phyloP scores from a whole-genome alignment of 1,284 basidiomycete species.

The Microstroma glucosiphilum region DNA sequence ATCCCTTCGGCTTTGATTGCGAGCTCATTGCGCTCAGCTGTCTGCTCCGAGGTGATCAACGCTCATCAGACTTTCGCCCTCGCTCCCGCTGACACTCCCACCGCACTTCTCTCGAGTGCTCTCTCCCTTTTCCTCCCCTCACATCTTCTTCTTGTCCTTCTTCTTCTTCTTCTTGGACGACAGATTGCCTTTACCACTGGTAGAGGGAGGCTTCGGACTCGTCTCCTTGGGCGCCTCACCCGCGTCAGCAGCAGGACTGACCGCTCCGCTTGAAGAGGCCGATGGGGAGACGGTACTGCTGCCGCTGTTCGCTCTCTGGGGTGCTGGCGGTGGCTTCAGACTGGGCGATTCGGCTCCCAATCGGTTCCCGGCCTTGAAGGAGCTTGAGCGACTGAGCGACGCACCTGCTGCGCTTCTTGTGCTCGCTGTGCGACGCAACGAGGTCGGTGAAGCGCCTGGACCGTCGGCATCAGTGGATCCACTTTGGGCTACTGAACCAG shows the following conservation, averaged over 20 bases:
- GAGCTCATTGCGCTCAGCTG: too few relatives aligned
- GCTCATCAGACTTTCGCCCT: too few relatives aligned
- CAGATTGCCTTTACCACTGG: background rate
- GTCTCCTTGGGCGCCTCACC: background rate
- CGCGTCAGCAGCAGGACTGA: background rate
- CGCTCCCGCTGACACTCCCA: too few relatives aligned
- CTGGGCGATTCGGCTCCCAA: background rate
- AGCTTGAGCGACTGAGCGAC: background rate
- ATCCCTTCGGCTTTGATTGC: too few relatives aligned
- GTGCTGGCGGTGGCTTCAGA: background rate
- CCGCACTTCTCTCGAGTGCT: too few relatives aligned
- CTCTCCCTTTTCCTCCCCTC: too few relatives aligned
- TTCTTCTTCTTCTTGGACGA: slow-evolving; percentile 6
- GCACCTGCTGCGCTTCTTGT: background rate
- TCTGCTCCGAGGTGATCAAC: too few relatives aligned
- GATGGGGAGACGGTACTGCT: background rate
- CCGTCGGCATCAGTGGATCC: background rate
- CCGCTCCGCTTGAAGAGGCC: background rate
- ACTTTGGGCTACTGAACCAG: background rate
- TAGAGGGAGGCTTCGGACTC: background rate
- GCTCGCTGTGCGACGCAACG: background rate
- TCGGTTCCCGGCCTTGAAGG: too few relatives aligned
- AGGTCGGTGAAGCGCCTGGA: background rate
- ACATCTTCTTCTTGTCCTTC: slow-evolving; percentile 1
- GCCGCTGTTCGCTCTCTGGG: background rate